Conservation (phyloP, 331 rosid genomes). For the Telfairia occidentalis region DNA sequence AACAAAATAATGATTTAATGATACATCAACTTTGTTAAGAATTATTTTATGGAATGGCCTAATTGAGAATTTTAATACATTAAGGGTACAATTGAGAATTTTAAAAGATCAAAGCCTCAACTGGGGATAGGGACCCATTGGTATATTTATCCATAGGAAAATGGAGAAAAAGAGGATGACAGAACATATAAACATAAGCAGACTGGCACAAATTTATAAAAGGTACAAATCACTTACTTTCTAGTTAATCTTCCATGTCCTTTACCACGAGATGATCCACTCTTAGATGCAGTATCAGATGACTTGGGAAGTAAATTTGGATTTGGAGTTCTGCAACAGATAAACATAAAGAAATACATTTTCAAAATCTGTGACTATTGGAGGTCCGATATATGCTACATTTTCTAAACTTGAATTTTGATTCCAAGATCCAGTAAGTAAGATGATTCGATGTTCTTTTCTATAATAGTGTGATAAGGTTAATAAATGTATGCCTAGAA, state of each 20-base stretch:
- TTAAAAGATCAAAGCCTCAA: no score
- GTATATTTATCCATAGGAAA: no score
- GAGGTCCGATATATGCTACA: background rate
- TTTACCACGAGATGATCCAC: slow-evolving; percentile 41
- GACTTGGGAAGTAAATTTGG: slow-evolving; percentile 17
- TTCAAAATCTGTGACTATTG: background rate
- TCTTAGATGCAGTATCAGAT: slow-evolving; percentile 30
- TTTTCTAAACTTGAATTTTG: background rate
- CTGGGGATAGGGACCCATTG: no score
- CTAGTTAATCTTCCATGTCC: slow-evolving; percentile 73
- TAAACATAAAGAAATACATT: background rate
- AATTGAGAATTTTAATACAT: no score
- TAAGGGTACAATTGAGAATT: no score
- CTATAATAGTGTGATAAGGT: background rate
- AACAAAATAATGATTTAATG: no score
- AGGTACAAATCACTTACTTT: slow-evolving; percentile 38
- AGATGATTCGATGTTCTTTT: background rate
- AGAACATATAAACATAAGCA: background rate
- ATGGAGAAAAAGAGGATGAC: background rate
- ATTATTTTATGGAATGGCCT: no score
- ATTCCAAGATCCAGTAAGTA: background rate
- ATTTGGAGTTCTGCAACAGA: slow-evolving; percentile 41
- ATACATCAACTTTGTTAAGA: no score
- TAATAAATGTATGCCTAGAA: slow-evolving; percentile 3
- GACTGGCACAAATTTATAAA: background rate